Conservation (phyloP, 371 early-diverging fungal species). For the Syncephalastrum racemosum region DNA sequence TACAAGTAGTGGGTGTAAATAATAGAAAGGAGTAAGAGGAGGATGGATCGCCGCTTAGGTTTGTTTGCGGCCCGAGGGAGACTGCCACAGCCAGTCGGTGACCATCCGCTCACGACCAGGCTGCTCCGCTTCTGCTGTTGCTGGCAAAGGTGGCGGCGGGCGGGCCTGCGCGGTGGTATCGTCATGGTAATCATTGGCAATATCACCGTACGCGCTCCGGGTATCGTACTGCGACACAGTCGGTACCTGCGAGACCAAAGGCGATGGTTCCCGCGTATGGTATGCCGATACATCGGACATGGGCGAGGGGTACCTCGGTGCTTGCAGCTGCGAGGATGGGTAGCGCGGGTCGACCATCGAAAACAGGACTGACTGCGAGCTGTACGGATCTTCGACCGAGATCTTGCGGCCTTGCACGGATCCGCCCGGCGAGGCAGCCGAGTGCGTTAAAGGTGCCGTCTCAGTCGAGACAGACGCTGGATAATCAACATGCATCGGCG, state of each 20-base stretch:
- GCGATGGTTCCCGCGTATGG: slow-evolving; percentile 14
- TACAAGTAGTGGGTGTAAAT: too few species aligned
- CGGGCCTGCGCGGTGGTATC: slow-evolving; percentile 9
- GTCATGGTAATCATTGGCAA: slow-evolving; percentile 17
- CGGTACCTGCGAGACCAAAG: neutral
- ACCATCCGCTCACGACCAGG: slow-evolving; percentile 21
- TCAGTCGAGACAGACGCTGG: slow-evolving; percentile 22
- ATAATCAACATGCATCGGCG: slow-evolving; percentile 35
- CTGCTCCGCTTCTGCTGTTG: neutral
- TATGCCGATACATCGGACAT: neutral
- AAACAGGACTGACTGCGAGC: slow-evolving; percentile 35
- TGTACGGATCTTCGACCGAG: slow-evolving; percentile 40
- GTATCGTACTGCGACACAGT: slow-evolving; percentile 3
- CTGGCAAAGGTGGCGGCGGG: slow-evolving; percentile 5
- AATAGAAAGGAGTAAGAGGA: too few species aligned
- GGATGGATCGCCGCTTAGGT: too few species aligned
- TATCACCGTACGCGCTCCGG: slow-evolving; percentile 13
- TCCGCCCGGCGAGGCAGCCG: slow-evolving; percentile 10
- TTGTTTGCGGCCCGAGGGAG: slow-evolving; percentile 7
- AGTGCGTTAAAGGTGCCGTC: slow-evolving; percentile 22
- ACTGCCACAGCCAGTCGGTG: slow-evolving; percentile 22
- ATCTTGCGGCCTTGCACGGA: slow-evolving; percentile 18
- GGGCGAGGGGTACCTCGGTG: neutral
- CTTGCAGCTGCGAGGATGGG: neutral
- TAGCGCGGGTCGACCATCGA: slow-evolving; percentile 31